These are phyloP conservation scores for Gamsiella multidivaricata DNA, from an alignment of 192 early-diverging fungal genomes.

Conservation along the genomic window DNA sequence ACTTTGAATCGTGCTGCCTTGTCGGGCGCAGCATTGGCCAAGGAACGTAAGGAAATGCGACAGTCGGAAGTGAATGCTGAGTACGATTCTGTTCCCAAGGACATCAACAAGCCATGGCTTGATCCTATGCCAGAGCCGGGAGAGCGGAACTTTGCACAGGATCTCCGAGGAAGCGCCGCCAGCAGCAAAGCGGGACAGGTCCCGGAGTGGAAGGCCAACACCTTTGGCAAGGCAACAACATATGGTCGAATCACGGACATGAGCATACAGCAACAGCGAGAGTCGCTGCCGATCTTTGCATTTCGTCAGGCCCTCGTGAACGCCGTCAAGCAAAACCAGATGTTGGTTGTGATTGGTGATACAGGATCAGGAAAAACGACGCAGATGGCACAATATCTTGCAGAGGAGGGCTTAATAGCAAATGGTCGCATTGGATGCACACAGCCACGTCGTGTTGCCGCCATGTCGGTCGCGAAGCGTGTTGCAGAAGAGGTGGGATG, in stretches of 20 bases:
- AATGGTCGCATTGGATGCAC: constrained; percentile 96
- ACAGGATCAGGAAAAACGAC: constrained; percentile 99
- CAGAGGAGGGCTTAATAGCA: constrained; percentile 93
- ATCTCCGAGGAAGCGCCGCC: constrained; percentile 82
- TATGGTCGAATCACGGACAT: constrained; percentile 92
- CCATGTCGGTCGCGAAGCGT: constrained; percentile 98
- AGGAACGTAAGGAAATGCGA: constrained; percentile 90
- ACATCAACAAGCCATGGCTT: constrained; percentile 89
- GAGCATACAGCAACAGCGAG: constrained; percentile 83
- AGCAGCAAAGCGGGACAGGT: constrained; percentile 70
- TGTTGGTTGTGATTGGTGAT: constrained; percentile 93
- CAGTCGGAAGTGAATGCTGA: constrained; percentile 85
- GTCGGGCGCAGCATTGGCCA: constrained; percentile 90
- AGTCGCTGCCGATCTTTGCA: constrained; percentile 90
- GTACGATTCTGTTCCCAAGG: constrained; percentile 84
- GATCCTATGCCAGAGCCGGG: constrained; percentile 93
- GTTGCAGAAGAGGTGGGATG: constrained; percentile 97
- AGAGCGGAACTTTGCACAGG: constrained; percentile 94
- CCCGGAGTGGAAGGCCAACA: constrained; percentile 92
- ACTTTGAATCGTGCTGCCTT: constrained; percentile 95
- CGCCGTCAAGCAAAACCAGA: constrained; percentile 79
- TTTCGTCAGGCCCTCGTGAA: constrained; percentile 81
- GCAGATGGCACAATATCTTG: constrained; percentile 97
- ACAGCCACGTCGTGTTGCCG: constrained; percentile 98
- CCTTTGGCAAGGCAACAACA: constrained; percentile 85